phyloP scores from a whole-genome alignment of 2,329 filamentous ascomycete genomes.

The Pyrenochaeta sp. region DNA sequence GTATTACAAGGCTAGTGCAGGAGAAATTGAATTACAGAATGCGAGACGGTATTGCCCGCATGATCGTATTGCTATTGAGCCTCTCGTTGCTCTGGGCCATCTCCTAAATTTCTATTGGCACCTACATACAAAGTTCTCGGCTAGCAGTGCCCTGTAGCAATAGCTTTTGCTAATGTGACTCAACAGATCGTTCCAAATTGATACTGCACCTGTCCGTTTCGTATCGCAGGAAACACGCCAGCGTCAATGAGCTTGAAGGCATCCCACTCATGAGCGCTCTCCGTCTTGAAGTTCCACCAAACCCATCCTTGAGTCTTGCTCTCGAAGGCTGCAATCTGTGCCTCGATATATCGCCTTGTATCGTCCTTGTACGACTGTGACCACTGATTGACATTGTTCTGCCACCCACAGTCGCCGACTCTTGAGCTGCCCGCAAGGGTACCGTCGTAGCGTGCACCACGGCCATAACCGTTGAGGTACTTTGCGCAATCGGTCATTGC shows the following conservation, averaged over 20 bases:
- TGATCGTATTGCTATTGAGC: not conserved
- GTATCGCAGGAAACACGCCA: conserved; percentile 58
- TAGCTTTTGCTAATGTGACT: conserved; percentile 1
- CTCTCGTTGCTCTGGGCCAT: conserved; percentile 2
- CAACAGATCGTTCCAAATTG: conserved; percentile 29
- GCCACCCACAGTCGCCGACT: conserved; percentile 64
- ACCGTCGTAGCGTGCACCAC: conserved; percentile 69
- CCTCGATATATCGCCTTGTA: conserved; percentile 62
- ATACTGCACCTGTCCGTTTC: conserved; percentile 28
- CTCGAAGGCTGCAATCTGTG: conserved; percentile 64
- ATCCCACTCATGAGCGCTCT: conserved; percentile 63
- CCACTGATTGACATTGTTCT: conserved; percentile 60
- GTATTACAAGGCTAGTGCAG: not conserved
- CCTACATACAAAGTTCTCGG: not conserved
- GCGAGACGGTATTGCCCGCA: too few relatives aligned
- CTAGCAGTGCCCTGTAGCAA: not conserved
- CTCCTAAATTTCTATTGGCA: not conserved
- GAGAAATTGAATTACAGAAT: too few relatives aligned
- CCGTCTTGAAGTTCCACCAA: conserved; percentile 69
- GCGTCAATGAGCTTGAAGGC: conserved; percentile 58
- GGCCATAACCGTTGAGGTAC: conserved; percentile 63
- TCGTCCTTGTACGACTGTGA: conserved; percentile 55
- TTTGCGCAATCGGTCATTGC: conserved; percentile 70
- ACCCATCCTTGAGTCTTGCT: conserved; percentile 62
- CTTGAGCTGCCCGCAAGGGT: conserved; percentile 57